Base-by-base conservation (phyloP, 192 early-diverging fungal genomes). In the Chytriomyces sp. region DNA sequence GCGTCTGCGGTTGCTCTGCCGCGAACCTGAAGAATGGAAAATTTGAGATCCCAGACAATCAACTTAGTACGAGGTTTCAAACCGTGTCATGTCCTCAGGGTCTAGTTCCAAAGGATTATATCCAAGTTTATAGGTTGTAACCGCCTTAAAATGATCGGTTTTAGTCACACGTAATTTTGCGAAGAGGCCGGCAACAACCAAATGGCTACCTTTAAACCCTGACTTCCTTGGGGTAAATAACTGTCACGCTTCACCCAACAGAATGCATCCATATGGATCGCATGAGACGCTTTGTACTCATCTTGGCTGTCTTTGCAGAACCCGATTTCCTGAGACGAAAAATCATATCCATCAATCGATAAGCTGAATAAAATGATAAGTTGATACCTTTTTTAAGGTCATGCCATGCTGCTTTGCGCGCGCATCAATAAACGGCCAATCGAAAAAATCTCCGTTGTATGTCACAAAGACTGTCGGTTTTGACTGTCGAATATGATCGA, bases 361-460 rank as follows among this genome's bases (percentile, higher is more conserved):
- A 63, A 61, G 43, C 47, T 50, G 20, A 24, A 53, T 26, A 18
- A 28, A 46, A 64, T 77, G 77, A 26, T n/a, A 24, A 28, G 35
- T 4, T 11, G 73, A 80, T 84, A 93, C 92, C 80, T 88, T 81
- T 67, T 91, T 87, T 92, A 99, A 93, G 62, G 94, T 90, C 48
- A 98, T 89, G 16, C 94, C 94, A 83, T 97, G 88, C 44, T 87
- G 81, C 26, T 81, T 82, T 11, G 98, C 92, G 59, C 98, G 80
- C 24, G 92, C 86, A 59, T 98, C 96, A 9, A 99, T 86, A 84
- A 97, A 99, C 0, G 96, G 96, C 95, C 95, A 98, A 89, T 99
- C 98, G 86, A 99, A 99, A 80, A 89, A 94, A 77, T 99, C 98
- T 75, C 98, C 98, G 91, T 99, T 99, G 80, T 99, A 99, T 5